These are phyloP conservation scores for Calocybe cyanea DNA, from an alignment of 768 basidiomycete genomes.

Conservation along the genomic window DNA sequence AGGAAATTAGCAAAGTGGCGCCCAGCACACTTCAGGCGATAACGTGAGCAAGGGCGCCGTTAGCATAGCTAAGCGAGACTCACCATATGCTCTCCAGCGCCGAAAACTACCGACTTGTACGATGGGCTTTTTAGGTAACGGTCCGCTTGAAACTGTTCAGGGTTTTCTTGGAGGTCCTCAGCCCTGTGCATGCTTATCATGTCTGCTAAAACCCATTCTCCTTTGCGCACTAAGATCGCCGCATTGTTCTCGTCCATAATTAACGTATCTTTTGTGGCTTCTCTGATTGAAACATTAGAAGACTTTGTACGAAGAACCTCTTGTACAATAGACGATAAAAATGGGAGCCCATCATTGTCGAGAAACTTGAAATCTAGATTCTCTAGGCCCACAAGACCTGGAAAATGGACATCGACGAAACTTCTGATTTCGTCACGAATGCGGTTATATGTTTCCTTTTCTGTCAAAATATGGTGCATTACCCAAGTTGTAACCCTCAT, in stretches of 20 bases:
- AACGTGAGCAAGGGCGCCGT: too few relatives aligned
- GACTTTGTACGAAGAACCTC: slow-evolving; percentile 1
- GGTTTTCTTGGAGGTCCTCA: not conserved
- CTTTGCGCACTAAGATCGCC: not conserved
- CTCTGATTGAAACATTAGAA: not conserved
- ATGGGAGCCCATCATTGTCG: not conserved
- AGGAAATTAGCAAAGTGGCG: too few relatives aligned
- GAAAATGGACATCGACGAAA: not conserved
- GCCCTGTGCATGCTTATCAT: not conserved
- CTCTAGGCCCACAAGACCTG: not conserved
- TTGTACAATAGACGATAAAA: not conserved
- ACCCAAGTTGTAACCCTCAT: not conserved
- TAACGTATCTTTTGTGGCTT: not conserved
- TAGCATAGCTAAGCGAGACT: too few relatives aligned
- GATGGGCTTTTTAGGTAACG: not conserved
- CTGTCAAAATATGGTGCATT: not conserved
- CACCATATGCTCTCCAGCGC: not conserved
- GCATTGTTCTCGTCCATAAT: not conserved
- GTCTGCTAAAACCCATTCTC: not conserved
- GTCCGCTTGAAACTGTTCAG: not conserved
- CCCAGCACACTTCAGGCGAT: too few relatives aligned
- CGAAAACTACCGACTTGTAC: not conserved
- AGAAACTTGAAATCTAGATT: not conserved
- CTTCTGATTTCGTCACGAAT: slow-evolving; percentile 1
- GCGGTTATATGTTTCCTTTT: not conserved